Base-by-base conservation (phyloP, 2,329 filamentous ascomycete genomes). In the Xylaria multiplex region DNA sequence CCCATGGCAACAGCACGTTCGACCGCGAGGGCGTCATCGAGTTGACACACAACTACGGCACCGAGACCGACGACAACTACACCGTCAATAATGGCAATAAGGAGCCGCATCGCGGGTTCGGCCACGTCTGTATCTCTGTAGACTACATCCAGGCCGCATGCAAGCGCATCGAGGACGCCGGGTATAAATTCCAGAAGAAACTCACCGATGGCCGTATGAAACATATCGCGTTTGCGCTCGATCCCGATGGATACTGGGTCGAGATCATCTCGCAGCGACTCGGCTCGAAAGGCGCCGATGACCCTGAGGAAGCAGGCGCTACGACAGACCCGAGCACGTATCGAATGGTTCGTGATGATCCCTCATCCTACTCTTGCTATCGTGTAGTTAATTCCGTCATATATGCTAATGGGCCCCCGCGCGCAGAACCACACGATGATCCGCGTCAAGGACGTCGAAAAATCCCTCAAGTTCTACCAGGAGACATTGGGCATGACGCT, bases 101-200 rank as follows among this genome's bases (percentile, higher is more conserved):
- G n/a, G 95, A 97, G 70, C 94, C 93, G 2, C 82, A 92, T 78
- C 91, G 89, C 59, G 91, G 91, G 1, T 94, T 96, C 76, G 93
- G 93, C 3, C 95, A 98, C 79, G 88, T 93, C 24, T 95, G 92
- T 75, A 90, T 98, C 77, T 88, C 87, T 57, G 91, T 93, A 56
- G 91, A 93, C 80, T 89, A 93, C 78, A 90, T 97, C 69, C 92
- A 97, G 81, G 93, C 91, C 2, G 94, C 95, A 2, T 98, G 96
- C 83, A 84, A 93, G 82, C 87, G 94, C 64, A 86, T 99, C 67
- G 93, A 97, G 79, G 91, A 95, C 76, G 93, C 91, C 6, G 94
- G 94, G 0, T 97, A 97, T 81, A 87, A 86, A 69, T 99, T 98
- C 81, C 93, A 98, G 85, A 98, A 98, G 88, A 96, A 93, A 81